Evolutionary conservation across 2,329 filamentous ascomycete species (phyloP), one percentile per base, ranked within the genome.

Genomic region (Elsinoe batatas): DNA sequence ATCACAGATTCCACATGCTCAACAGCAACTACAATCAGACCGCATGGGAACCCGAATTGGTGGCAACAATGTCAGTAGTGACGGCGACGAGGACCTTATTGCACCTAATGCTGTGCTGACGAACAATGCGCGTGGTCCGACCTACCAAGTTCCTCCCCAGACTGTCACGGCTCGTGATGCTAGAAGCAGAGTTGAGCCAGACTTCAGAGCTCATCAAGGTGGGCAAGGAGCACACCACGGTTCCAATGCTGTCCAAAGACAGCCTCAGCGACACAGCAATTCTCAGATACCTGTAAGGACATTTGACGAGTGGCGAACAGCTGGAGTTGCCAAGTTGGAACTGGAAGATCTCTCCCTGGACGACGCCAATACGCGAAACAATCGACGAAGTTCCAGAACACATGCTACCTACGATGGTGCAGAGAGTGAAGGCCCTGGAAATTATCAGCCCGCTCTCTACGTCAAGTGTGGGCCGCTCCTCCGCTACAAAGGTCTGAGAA

Each of bases 401-500:
- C 20, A n/a, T 22, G 17, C 15, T n/a, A 11, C 26, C 3, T 80
- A 76, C 62, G 80, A 80, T 0, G 82, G 83, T 60, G 77, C 80
- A 0, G 87, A 84, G 59, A 83, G 87, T 61, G 81, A 86, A 56
- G 76, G 73, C 36, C 77, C 80, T 59, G 78, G 79, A 74, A 79
- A 79, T 57, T 98, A 97, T 70, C 87, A 87, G 62, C 93, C 93
- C 18, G 79, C 82, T 2, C 71, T 98, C 36, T 91, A 88, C 67
- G 76, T 98, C 54, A 91, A 90, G 69, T 95, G 91, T 65, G 93
- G 93, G 0, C 93, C 93, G 5, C 74, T 98, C 18, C 74, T 98
- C 60, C 83, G 93, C 58, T 98, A 95, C 68, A 91, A 86, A 56
- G 93, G 94, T 17, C 82, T 95, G 40, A 82, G 85, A 38, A 77